Conservation (phyloP, 139 green algal genomes). For the Raphidocelis subcapitata region DNA sequence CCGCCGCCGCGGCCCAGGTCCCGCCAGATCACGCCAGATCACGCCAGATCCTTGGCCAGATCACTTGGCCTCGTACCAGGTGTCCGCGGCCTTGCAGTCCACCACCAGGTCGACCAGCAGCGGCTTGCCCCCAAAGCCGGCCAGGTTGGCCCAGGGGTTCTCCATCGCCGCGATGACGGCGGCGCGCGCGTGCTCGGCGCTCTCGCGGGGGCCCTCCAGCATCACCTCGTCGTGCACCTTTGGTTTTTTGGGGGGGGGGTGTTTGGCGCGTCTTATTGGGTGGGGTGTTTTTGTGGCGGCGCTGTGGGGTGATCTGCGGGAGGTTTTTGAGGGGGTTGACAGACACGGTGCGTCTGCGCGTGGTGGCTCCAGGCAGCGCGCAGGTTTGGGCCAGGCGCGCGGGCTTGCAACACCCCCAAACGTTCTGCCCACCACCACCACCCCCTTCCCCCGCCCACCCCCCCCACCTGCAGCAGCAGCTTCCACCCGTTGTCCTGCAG, state of each 20-base stretch:
- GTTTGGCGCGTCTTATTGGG: too few relatives aligned
- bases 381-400: too few relatives aligned
- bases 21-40: too few relatives aligned
- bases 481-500: slow-evolving; percentile 81
- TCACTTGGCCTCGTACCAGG: slow-evolving; percentile 98
- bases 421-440: too few relatives aligned
- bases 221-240: slow-evolving; percentile 98
- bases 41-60: too few relatives aligned
- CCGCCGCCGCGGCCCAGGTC: too few relatives aligned
- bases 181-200: slow-evolving; percentile 60
- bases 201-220: slow-evolving; percentile 89
- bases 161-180: slow-evolving; percentile 87
- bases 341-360: too few relatives aligned
- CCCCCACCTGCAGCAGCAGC: slow-evolving; percentile 88
- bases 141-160: slow-evolving; percentile 71
- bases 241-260: background rate
- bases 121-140: slow-evolving; percentile 39
- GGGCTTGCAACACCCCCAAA: too few relatives aligned
- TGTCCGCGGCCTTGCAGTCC: slow-evolving; percentile 87
- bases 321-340: too few relatives aligned
- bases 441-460: background rate
- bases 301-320: too few relatives aligned
- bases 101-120: slow-evolving; percentile 86
- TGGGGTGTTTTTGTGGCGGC: too few relatives aligned
- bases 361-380: too few relatives aligned